A percentile compares a stretch with the other conserved stretches of the same genome.
phyloP scores from a whole-genome alignment of 163 green algal species.

The Chlamydomonas reinhardtii region DNA sequence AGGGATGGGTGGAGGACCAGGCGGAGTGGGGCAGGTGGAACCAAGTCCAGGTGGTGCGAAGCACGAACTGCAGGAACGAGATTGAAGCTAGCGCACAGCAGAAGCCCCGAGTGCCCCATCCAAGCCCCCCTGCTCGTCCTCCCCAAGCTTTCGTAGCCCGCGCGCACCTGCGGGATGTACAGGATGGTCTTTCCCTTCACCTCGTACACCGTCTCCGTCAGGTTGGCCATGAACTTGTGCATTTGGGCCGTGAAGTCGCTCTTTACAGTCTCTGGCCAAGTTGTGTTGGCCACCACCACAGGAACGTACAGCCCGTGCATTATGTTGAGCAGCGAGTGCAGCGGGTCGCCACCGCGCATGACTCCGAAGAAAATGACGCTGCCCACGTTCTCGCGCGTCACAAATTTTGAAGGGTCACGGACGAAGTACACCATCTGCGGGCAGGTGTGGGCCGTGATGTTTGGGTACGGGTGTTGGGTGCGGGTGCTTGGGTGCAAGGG shows the following conservation, averaged over 20 bases:
- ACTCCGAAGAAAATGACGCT: conserved; percentile 57
- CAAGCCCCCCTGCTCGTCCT: no score
- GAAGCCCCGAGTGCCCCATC: no score
- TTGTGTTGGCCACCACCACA: conserved; percentile 70
- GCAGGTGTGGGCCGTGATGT: not conserved
- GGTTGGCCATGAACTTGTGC: conserved; percentile 88
- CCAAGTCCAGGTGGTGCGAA: no score
- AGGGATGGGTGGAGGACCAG: not conserved
- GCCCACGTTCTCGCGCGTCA: conserved; percentile 73
- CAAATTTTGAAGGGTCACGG: conserved; percentile 68
- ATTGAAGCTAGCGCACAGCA: no score
- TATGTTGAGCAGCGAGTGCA: conserved; percentile 77
- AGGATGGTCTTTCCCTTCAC: conserved; percentile 84
- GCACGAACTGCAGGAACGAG: no score
- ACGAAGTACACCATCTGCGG: conserved; percentile 74
- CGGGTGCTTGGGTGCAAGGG: no score
- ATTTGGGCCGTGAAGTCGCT: conserved; percentile 82
- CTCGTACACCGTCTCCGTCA: conserved; percentile 86
- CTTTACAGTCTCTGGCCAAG: conserved; percentile 84
- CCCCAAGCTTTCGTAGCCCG: no score
- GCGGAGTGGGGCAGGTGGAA: no score
- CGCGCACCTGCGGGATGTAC: conserved; percentile 83
- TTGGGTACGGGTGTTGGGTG: not conserved
- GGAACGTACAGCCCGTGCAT: conserved; percentile 74
- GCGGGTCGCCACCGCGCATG: conserved; percentile 50